Percentiles rank a stretch among this genome's conserved stretches.
phyloP scores from a whole-genome alignment of 2,329 filamentous ascomycete genomes.

The Drechslerella coelobrocha region DNA sequence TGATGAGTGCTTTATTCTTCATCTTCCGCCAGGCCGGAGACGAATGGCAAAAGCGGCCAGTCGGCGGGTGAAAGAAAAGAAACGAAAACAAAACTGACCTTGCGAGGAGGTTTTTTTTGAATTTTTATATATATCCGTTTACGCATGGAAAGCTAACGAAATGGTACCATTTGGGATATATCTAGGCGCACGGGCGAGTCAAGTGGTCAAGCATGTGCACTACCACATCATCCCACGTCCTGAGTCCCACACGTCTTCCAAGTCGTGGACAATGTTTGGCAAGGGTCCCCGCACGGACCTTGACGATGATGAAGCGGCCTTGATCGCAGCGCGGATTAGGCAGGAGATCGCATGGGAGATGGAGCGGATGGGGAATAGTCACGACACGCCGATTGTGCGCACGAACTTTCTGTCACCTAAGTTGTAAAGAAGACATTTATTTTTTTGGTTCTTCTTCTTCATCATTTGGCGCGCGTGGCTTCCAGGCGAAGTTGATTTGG shows the following conservation, averaged over 20 bases:
- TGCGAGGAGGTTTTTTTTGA: too few species aligned
- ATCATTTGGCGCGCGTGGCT: not conserved
- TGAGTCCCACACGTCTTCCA: slow-evolving; percentile 58
- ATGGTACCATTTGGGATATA: not conserved
- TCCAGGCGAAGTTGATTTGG: not conserved
- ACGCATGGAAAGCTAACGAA: too few species aligned
- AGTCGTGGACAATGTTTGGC: slow-evolving; percentile 81
- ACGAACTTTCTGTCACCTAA: slow-evolving; percentile 45
- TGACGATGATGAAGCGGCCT: slow-evolving; percentile 74
- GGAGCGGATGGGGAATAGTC: slow-evolving; percentile 56
- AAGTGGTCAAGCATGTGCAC: slow-evolving; percentile 92
- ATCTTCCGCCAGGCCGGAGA: slow-evolving; percentile 1
- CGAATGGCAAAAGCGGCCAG: slow-evolving; percentile 3
- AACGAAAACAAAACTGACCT: too few species aligned
- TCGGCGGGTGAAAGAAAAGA: not conserved
- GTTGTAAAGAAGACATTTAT: slow-evolving; percentile 7
- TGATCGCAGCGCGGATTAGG: slow-evolving; percentile 66
- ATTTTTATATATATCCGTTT: not conserved
- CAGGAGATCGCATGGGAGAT: slow-evolving; percentile 62
- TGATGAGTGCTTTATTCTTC: slow-evolving; percentile 10
- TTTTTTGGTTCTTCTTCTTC: not conserved
- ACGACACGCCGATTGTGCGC: slow-evolving; percentile 35
- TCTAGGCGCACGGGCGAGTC: slow-evolving; percentile 77
- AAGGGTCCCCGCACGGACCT: slow-evolving; percentile 74
- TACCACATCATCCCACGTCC: slow-evolving; percentile 93